These are phyloP conservation scores for Penicillium psychrofluorescens DNA, from an alignment of 495 filamentous ascomycete species.

Conservation along the genomic window DNA sequence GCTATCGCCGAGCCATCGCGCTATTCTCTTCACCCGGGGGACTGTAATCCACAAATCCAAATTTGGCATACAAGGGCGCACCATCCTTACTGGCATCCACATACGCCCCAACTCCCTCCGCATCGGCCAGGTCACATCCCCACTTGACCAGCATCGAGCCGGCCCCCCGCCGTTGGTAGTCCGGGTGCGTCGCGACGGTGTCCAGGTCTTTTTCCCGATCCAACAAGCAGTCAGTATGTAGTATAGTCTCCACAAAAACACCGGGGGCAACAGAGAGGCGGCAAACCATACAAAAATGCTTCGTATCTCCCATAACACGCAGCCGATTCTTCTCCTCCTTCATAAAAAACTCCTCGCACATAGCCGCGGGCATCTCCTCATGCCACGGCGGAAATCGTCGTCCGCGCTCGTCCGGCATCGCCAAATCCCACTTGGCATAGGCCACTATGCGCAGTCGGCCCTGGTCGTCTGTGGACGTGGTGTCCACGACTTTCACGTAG, in stretches of 20 bases:
- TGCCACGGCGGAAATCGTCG: constrained; percentile 20
- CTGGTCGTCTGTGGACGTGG: constrained; percentile 3
- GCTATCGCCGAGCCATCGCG: constrained; percentile 9
- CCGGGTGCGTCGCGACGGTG: constrained; percentile 42
- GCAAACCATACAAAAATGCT: constrained; percentile 16
- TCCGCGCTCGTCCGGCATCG: constrained; percentile 16
- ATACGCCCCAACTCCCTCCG: constrained; percentile 20
- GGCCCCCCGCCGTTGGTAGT: constrained; percentile 41
- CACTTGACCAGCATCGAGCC: constrained; percentile 42
- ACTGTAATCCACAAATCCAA: constrained; percentile 25
- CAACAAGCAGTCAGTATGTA: background rate
- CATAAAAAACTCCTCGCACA: constrained; percentile 12
- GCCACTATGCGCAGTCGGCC: constrained; percentile 14
- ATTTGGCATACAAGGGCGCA: constrained; percentile 17
- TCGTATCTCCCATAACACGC: constrained; percentile 19
- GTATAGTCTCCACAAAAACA: background rate
- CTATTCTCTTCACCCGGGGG: constrained; percentile 5
- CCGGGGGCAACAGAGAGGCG: background rate
- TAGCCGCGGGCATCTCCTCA: constrained; percentile 6
- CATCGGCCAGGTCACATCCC: constrained; percentile 39
- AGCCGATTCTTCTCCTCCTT: constrained; percentile 7
- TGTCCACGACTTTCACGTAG: constrained; percentile 23
- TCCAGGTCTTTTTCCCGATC: constrained; percentile 42
- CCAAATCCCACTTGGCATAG: constrained; percentile 22
- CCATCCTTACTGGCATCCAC: constrained; percentile 26